A percentile compares a stretch with the other conserved stretches of the same genome.
phyloP scores from a whole-genome alignment of 805 yeast species.

The Lipomyces sp. region DNA sequence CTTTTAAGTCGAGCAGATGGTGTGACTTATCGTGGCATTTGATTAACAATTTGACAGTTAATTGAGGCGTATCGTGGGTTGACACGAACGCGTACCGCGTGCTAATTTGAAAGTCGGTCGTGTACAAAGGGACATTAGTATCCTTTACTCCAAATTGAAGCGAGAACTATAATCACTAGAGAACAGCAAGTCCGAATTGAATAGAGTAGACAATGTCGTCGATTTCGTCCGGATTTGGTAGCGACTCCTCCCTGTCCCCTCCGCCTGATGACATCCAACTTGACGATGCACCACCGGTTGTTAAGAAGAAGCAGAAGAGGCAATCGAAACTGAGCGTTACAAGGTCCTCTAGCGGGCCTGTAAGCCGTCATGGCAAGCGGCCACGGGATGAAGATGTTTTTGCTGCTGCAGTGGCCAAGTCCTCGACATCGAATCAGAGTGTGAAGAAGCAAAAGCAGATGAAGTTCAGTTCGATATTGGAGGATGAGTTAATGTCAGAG shows the following conservation, averaged over 20 bases:
- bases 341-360: neutral
- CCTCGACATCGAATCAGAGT: conserved; percentile 4
- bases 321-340: conserved; percentile 13
- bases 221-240: conserved; percentile 15
- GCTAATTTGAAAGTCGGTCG: no score
- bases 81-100: neutral
- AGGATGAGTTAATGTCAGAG: conserved; percentile 34
- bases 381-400: conserved; percentile 31
- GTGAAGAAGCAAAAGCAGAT: conserved; percentile 4
- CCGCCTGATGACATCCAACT: conserved; percentile 23
- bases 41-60: neutral
- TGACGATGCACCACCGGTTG: neutral
- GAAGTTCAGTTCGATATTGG: conserved; percentile 28
- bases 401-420: conserved; percentile 28
- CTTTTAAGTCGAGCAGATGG: neutral
- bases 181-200: neutral
- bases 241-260: conserved; percentile 30
- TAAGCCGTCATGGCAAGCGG: conserved; percentile 1
- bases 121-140: no score
- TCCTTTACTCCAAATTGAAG: no score
- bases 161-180: neutral
- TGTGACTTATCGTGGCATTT: neutral
- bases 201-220: neutral
- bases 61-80: neutral
- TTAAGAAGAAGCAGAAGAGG: neutral